Conservation (phyloP, 768 basidiomycete genomes). For the Auriscalpium orientale region DNA sequence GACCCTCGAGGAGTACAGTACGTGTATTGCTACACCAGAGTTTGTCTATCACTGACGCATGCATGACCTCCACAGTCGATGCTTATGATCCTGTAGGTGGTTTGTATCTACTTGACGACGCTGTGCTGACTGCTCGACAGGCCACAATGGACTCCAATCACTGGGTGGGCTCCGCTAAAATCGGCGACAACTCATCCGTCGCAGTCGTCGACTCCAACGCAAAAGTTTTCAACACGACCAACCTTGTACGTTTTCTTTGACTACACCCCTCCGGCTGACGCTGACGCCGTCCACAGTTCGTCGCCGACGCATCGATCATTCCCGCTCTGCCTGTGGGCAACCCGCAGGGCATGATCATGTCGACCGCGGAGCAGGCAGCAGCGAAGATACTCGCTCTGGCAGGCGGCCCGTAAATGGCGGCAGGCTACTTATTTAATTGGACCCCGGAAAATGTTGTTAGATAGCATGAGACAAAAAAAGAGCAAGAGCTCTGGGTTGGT, state of each 20-base stretch:
- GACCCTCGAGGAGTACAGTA: conserved; percentile 45
- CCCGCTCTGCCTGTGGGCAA: conserved; percentile 52
- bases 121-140: conserved; percentile 27
- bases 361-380: conserved; percentile 49
- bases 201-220: conserved; percentile 51
- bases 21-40: conserved; percentile 4
- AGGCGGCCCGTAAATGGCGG: conserved; percentile 36
- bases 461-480: too few species aligned
- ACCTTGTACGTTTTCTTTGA: conserved; percentile 20
- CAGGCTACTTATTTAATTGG: too few species aligned
- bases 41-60: background rate
- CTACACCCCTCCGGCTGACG: conserved; percentile 1
- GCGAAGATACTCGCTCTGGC: conserved; percentile 47
- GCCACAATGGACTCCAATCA: conserved; percentile 49
- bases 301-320: conserved; percentile 46
- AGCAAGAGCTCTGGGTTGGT: too few species aligned
- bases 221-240: conserved; percentile 42
- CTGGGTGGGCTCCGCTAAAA: conserved; percentile 51
- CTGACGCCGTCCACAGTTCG: conserved; percentile 43
- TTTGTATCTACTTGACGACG: background rate
- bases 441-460: too few species aligned
- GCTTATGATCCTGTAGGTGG: conserved; percentile 21
- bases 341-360: conserved; percentile 50
- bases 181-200: conserved; percentile 29
- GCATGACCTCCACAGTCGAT: conserved; percentile 15